Evolutionary conservation across 371 early-diverging fungal genomes (phyloP), one percentile per base, ranked within the genome.

Genomic region (Saksenaea vasiformis): DNA sequence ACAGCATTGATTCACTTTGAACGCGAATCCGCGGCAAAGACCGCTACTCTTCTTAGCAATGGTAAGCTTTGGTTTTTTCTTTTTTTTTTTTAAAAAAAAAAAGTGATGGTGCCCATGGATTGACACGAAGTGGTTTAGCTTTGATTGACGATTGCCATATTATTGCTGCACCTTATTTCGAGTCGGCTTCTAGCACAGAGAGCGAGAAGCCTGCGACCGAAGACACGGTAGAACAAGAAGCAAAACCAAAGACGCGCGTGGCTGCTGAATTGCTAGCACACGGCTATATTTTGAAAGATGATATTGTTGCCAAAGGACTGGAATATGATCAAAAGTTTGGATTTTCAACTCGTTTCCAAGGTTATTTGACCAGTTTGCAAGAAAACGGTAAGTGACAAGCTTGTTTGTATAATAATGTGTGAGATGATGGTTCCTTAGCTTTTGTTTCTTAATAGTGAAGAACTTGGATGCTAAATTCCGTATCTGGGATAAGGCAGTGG

Each of bases 11-110:
- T 87, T 41, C 69, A 78, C 58, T 87, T 87, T 55, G 86, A 85
- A 61, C 78, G 84, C 60, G 89, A 86, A 65, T 82, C 86, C 26
- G 88, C 87, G 62, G 88, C 88, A 69, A 87, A 87, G 80, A 89
- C 89, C 11, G 89, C 89, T 36, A 71, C 79, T 58, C 82, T 89
- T 65, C 70, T 89, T 34, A 85, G 85, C 67, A 85, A 88, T 60
- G 80, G 80, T 76, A 69, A 66, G 62, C 31, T 31, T 31, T n/a
- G n/a, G 7, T 31, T 31, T 31, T 7, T n/a, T n/a, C n/a, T n/a
- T n/a, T n/a, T n/a, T n/a, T n/a, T n/a, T n/a, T n/a, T 0, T 5
- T 28, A 43, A 5, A 51, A 31, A 15, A 13, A 37, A 38, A 7
- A 31, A 31, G 7, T 31, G 7, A 31, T 31, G 31, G 31, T 7